Conservation (phyloP, 2,329 filamentous ascomycete species). For the Colletotrichum shisoi region DNA sequence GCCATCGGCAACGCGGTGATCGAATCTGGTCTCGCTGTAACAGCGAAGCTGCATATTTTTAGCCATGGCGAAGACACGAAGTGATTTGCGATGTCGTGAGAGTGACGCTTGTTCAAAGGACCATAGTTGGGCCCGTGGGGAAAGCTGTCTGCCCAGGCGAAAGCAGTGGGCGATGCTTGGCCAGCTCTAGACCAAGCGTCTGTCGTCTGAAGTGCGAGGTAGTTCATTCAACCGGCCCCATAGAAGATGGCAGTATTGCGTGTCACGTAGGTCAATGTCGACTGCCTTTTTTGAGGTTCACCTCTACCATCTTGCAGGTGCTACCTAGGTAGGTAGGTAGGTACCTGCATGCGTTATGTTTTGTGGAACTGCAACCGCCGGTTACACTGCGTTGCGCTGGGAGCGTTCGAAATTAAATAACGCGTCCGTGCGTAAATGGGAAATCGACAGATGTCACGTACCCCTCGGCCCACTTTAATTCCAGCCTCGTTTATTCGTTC, state of each 20-base stretch:
- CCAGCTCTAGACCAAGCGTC: no score
- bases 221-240: background rate
- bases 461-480: no score
- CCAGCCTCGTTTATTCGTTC: no score
- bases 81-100: constrained; percentile 30
- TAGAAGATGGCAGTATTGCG: background rate
- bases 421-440: no score
- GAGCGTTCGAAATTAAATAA: no score
- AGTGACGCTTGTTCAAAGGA: constrained; percentile 6
- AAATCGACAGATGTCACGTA: no score
- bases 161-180: background rate
- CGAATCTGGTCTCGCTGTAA: constrained; percentile 66
- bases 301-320: constrained; percentile 1
- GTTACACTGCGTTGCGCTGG: no score
- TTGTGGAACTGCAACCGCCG: background rate
- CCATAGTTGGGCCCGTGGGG: constrained; percentile 20
- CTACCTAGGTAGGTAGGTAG: background rate
- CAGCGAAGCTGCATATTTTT: constrained; percentile 53
- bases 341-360: background rate
- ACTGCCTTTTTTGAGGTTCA: constrained; percentile 14
- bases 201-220: background rate
- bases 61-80: constrained; percentile 39
- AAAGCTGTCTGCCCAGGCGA: background rate
- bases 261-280: background rate
- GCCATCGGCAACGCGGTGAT: constrained; percentile 61